Conservation (phyloP, 768 basidiomycete genomes). For the Termitomyces sp. region DNA sequence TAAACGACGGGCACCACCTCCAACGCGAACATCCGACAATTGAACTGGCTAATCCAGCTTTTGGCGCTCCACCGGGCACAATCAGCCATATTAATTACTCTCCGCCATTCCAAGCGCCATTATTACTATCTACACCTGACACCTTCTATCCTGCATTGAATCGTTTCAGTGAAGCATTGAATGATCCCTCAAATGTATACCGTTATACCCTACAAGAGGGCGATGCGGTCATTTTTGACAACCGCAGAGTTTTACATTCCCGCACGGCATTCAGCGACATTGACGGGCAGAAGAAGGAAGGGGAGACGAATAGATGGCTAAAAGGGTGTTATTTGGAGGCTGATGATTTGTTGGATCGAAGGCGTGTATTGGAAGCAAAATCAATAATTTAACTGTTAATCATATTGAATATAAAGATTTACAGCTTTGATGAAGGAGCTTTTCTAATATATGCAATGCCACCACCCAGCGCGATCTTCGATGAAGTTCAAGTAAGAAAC, state of each 20-base stretch:
- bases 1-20: slow-evolving; percentile 85
- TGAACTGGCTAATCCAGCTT: slow-evolving; percentile 38
- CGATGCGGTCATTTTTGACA: slow-evolving; percentile 89
- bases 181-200: slow-evolving; percentile 45
- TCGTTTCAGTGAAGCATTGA: slow-evolving; percentile 54
- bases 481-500: not conserved
- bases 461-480: slow-evolving; percentile 47
- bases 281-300: slow-evolving; percentile 30
- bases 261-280: slow-evolving; percentile 66
- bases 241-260: slow-evolving; percentile 84
- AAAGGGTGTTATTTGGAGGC: slow-evolving; percentile 84
- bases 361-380: slow-evolving; percentile 42
- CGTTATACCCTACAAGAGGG: slow-evolving; percentile 73
- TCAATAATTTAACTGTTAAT: not conserved
- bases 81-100: slow-evolving; percentile 83
- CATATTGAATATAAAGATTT: not conserved
- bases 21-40: slow-evolving; percentile 72
- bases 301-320: slow-evolving; percentile 72
- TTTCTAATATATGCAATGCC: slow-evolving; percentile 65
- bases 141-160: slow-evolving; percentile 60
- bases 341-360: slow-evolving; percentile 57
- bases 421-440: slow-evolving; percentile 23
- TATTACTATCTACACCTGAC: slow-evolving; percentile 47
- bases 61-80: slow-evolving; percentile 14
- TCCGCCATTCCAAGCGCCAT: slow-evolving; percentile 90